Evolutionary conservation across 2,329 filamentous ascomycete genomes (phyloP).

Genomic region (Fusarium haematococcum): DNA sequence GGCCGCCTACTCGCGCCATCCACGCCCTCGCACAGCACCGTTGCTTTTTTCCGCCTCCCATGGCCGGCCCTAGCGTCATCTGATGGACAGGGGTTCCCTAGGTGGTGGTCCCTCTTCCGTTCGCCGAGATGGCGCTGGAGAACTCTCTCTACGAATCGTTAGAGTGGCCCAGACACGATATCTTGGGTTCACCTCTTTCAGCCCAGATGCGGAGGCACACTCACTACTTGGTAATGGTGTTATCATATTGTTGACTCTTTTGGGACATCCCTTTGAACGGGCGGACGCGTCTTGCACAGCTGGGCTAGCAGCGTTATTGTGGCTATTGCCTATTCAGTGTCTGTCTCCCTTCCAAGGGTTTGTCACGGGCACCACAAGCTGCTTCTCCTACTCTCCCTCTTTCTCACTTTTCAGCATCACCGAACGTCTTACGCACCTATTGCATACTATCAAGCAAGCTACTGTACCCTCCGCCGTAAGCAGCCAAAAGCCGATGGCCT

Average conservation of each 20-base stretch:
- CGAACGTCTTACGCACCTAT: conserved; percentile 6
- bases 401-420: conserved; percentile 4
- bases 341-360: conserved; percentile 24
- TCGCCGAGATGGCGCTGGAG: conserved; percentile 1
- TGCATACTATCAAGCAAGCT: conserved; percentile 18
- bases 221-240: not conserved
- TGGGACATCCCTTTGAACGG: conserved; percentile 14
- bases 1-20: conserved; percentile 23
- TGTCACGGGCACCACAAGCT: not conserved
- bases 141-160: not conserved
- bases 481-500: conserved; percentile 12
- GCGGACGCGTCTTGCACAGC: not conserved
- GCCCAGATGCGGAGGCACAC: not conserved
- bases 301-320: not conserved
- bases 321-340: conserved; percentile 10
- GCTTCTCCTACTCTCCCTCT: conserved; percentile 12
- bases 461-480: conserved; percentile 31
- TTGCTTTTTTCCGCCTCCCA: conserved; percentile 33
- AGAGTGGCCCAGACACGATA: not conserved
- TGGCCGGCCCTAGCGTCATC: conserved; percentile 21
- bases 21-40: conserved; percentile 11
- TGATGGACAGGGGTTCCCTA: conserved; percentile 24
- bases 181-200: conserved; percentile 2
- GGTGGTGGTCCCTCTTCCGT: not conserved
- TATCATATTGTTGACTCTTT: not conserved